These are phyloP conservation scores for Podospora bellae-mahoneyi DNA, from an alignment of 495 filamentous ascomycete genomes.

Conservation along the genomic window DNA sequence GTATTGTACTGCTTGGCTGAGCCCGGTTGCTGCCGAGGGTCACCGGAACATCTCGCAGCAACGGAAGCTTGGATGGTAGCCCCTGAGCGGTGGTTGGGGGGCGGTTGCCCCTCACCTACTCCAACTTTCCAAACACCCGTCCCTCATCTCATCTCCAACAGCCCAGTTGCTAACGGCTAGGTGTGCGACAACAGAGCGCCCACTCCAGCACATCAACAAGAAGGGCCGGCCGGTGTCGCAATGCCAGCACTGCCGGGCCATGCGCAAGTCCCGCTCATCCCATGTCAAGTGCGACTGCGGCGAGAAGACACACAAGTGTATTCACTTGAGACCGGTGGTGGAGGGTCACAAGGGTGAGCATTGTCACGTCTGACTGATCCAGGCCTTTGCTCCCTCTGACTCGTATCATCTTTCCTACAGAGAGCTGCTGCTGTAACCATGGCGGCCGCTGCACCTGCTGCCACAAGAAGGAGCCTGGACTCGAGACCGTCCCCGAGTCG, in stretches of 20 bases:
- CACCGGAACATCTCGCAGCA: constrained; percentile 25
- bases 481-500: constrained; percentile 71
- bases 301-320: constrained; percentile 78
- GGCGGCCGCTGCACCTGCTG: constrained; percentile 90
- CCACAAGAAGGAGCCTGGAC: constrained; percentile 77
- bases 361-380: constrained; percentile 35
- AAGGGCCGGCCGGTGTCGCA: constrained; percentile 98
- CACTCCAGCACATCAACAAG: constrained; percentile 93
- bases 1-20: constrained; percentile 14
- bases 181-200: constrained; percentile 63
- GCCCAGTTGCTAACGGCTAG: constrained; percentile 25
- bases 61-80: constrained; percentile 14
- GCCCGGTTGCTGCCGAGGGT: constrained; percentile 35
- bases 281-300: constrained; percentile 98
- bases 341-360: constrained; percentile 57
- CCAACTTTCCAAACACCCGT: constrained; percentile 16
- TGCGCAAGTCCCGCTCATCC: constrained; percentile 94
- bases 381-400: constrained; percentile 44
- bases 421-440: constrained; percentile 85
- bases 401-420: constrained; percentile 50
- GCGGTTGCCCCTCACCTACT: constrained; percentile 17
- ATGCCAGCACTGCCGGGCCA: constrained; percentile 93
- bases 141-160: constrained; percentile 8
- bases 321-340: constrained; percentile 52
- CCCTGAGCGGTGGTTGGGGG: constrained; percentile 7